These are phyloP conservation scores for Fulvia fulva DNA, from an alignment of 2,329 filamentous ascomycete species.

Conservation along the genomic window DNA sequence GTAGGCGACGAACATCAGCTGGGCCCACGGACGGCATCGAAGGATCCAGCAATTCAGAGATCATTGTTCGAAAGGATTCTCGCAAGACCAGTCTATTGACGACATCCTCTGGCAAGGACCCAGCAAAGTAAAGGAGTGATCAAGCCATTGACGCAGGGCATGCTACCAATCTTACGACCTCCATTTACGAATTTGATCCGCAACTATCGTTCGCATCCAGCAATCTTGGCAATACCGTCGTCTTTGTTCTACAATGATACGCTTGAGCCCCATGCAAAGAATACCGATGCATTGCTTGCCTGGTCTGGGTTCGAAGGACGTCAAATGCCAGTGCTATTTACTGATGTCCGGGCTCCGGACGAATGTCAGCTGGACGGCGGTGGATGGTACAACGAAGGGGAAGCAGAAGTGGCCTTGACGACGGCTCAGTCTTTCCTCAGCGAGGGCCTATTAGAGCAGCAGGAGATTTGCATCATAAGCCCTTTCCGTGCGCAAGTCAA, in stretches of 20 bases:
- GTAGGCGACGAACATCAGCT: conserved; percentile 29
- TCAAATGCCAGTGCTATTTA: conserved; percentile 23
- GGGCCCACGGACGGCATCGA: conserved; percentile 27
- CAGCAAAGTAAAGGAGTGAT: conserved; percentile 18
- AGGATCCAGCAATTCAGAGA: conserved; percentile 13
- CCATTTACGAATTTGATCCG: conserved; percentile 27
- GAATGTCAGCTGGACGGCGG: conserved; percentile 28
- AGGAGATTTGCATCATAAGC: conserved; percentile 28
- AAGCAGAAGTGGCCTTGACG: conserved; percentile 20
- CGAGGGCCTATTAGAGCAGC: conserved; percentile 11
- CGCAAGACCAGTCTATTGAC: conserved; percentile 17
- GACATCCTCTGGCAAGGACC: conserved; percentile 26
- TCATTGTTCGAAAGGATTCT: conserved; percentile 27
- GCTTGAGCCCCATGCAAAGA: conserved; percentile 20
- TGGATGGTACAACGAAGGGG: conserved; percentile 26
- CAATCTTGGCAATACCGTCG: conserved; percentile 25
- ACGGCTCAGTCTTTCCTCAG: conserved; percentile 20
- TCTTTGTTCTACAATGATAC: conserved; percentile 28
- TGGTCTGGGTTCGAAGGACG: conserved; percentile 22
- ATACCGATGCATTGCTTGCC: conserved; percentile 17
- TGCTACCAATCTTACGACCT: conserved; percentile 25
- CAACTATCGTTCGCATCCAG: conserved; percentile 29
- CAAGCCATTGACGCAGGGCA: conserved; percentile 22
- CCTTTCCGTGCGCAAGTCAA: conserved; percentile 28
- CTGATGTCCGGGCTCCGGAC: conserved; percentile 15